Evolutionary conservation across 2,329 filamentous ascomycete species (phyloP), one percentile per base, ranked within the genome.

Genomic region (Kalmusia sp.): DNA sequence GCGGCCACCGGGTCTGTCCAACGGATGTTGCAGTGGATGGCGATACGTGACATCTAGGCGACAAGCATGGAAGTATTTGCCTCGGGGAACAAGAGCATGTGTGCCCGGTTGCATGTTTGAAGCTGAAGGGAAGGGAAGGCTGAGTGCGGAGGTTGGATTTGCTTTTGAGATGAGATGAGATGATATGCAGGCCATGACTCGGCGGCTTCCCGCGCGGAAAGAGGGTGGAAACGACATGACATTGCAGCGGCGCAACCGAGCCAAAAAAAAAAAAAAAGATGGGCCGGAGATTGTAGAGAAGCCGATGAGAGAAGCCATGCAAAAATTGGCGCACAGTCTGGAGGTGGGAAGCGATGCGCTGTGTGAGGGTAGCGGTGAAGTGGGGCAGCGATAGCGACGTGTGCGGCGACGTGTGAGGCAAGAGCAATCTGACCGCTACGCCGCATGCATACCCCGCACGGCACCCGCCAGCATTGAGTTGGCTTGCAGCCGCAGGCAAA

Each of bases 1-100:
- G 54, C 54, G 41, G 51, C 41, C 41, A 39, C 12, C 21, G 12
- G 39, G 50, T 38, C 51, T 25, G 21, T 39, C 30, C 39, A 38
- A 24, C 28, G 15, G 34, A 21, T 30, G 24, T 22, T 37, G 44
- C 6, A n/a, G n/a, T 14, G 25, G 27, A 12, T 30, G n/a, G n/a
- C 6, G 40, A 28, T 22, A 30, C 24, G 33, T 19, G 27, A 39
- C 48, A 34, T 7, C 14, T 19, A 21, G 38, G 22, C 30, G 19
- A 28, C 28, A 37, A 15, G 17, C 33, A 14, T 27, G n/a, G n/a
- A n/a, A 34, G 14, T 33, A 19, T 15, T 3, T 12, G 28, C 6
- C 4, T 17, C 22, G n/a, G 8, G 6, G 21, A 15, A 15, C 14
- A 19, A 30, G 24, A 11, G 2, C 4, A 28, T 19, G 11, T 7